A percentile compares a stretch with the other conserved stretches of the same genome.
Conservation (phyloP, 345 rosid genomes). For the Salix purpurea region DNA sequence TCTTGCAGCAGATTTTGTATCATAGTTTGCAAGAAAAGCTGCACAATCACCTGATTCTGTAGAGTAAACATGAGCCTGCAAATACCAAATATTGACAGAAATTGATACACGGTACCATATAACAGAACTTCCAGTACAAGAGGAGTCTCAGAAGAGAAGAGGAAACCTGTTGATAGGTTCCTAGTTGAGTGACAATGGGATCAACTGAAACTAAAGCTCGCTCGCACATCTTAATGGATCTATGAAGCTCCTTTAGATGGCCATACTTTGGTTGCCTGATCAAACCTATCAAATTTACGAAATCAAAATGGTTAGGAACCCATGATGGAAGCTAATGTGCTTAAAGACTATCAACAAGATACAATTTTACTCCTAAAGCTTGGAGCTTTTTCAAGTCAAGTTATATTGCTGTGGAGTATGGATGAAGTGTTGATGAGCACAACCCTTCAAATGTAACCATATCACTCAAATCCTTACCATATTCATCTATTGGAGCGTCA, state of each 20-base stretch:
- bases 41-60: conserved; percentile 83
- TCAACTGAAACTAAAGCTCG: conserved; percentile 74
- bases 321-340: not conserved
- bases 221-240: conserved; percentile 92
- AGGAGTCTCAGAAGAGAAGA: not conserved
- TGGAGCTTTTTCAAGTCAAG: not conserved
- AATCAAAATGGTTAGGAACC: not conserved
- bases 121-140: conserved; percentile 3
- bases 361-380: not conserved
- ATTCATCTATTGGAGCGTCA: conserved; percentile 96
- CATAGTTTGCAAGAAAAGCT: conserved; percentile 93
- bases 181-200: conserved; percentile 77
- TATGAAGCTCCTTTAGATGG: conserved; percentile 93
- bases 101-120: conserved; percentile 14
- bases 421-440: not conserved
- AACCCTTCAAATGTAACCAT: not conserved
- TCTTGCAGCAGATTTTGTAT: conserved; percentile 72
- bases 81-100: conserved; percentile 10
- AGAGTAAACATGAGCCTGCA: conserved; percentile 75
- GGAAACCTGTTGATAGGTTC: conserved; percentile 77
- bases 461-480: conserved; percentile 47
- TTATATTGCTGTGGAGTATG: not conserved
- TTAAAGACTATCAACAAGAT: not conserved
- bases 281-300: conserved; percentile 45
- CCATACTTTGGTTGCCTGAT: conserved; percentile 95